These are phyloP conservation scores for Purshia tridentata DNA, from an alignment of 306 rosid genomes.

Conservation along the genomic window DNA sequence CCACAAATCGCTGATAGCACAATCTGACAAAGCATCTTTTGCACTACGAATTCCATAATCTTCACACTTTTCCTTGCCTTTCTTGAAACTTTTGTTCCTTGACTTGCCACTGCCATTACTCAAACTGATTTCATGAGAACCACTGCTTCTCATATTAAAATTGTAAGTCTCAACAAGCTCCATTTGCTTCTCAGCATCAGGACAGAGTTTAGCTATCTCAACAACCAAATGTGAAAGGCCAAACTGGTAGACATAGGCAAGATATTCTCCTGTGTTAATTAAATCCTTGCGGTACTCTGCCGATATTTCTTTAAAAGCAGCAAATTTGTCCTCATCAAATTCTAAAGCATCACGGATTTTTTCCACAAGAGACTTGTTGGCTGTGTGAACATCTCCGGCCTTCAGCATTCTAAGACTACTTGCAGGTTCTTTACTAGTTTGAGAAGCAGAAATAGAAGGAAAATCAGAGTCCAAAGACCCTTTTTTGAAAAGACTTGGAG, in stretches of 20 bases:
- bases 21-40: conserved; percentile 51
- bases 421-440: conserved; percentile 41
- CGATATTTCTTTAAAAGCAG: conserved; percentile 70
- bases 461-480: conserved; percentile 57
- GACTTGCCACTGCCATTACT: conserved; percentile 34
- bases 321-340: conserved; percentile 64
- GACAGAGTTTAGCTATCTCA: conserved; percentile 80
- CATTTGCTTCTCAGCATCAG: conserved; percentile 68
- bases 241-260: conserved; percentile 75
- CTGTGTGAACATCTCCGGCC: conserved; percentile 62
- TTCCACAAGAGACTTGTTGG: conserved; percentile 84
- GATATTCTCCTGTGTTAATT: conserved; percentile 56
- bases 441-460: conserved; percentile 72
- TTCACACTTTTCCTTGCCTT: conserved; percentile 67
- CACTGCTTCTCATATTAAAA: conserved; percentile 45
- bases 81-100: conserved; percentile 42
- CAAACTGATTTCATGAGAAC: conserved; percentile 31
- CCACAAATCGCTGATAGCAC: conserved; percentile 52
- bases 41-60: conserved; percentile 38
- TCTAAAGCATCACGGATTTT: conserved; percentile 78
- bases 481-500: conserved; percentile 56
- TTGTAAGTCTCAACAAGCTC: conserved; percentile 71
- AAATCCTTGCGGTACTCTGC: conserved; percentile 74
- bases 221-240: conserved; percentile 79
- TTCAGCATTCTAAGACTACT: conserved; percentile 43